Conservation (phyloP, 305 asterid species). For the Fraxinus albicans region DNA sequence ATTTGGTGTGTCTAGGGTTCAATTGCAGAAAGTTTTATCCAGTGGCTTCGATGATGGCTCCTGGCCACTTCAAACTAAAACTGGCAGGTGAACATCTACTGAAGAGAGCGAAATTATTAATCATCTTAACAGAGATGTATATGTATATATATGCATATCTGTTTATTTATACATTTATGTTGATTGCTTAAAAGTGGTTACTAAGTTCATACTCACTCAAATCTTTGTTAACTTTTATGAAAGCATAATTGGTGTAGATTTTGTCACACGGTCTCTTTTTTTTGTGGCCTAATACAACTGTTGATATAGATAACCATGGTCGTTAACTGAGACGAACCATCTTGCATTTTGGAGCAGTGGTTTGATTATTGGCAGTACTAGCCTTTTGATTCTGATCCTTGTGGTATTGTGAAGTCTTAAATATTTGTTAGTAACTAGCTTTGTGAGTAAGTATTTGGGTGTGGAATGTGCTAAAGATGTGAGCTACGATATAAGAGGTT, state of each 20-base stretch:
- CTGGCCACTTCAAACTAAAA: conserved; percentile 49
- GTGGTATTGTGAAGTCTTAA: background rate
- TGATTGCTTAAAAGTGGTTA: background rate
- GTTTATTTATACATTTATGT: background rate
- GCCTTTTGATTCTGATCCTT: background rate
- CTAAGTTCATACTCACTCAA: background rate
- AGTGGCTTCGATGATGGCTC: conserved; percentile 43
- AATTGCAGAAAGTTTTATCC: conserved; percentile 43
- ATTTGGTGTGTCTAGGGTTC: conserved; percentile 34
- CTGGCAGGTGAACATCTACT: conserved; percentile 35
- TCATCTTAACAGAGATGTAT: background rate
- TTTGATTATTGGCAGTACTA: background rate
- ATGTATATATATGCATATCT: background rate
- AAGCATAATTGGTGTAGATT: background rate
- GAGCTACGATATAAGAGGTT: background rate
- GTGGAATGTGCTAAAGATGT: background rate
- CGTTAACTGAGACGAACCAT: background rate
- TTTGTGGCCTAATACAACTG: background rate
- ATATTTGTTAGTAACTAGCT: too few relatives aligned
- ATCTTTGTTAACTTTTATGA: background rate
- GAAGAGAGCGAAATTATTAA: background rate
- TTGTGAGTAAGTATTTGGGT: background rate
- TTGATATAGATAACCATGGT: background rate
- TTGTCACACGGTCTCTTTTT: background rate
- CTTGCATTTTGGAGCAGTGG: background rate